Evolutionary conservation across 1,139 yeast species (phyloP).

Genomic region (Candida sojae): DNA sequence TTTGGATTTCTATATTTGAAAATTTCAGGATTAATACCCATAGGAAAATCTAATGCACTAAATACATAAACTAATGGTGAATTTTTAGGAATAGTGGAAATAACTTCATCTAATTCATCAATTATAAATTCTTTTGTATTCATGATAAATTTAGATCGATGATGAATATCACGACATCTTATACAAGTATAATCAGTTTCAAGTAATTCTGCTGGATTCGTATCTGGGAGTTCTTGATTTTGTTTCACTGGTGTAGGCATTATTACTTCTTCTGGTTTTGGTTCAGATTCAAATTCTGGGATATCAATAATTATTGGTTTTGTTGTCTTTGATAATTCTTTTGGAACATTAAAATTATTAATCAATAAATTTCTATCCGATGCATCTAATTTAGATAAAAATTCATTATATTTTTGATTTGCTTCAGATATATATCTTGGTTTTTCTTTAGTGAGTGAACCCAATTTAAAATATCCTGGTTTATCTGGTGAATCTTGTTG

Average conservation of each 20-base stretch:
- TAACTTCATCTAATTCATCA: slow-evolving; percentile 33
- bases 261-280: not conserved
- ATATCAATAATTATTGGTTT: not conserved
- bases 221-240: not conserved
- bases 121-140: slow-evolving; percentile 36
- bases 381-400: slow-evolving; percentile 17
- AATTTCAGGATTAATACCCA: slow-evolving; percentile 47
- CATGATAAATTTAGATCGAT: slow-evolving; percentile 35
- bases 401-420: slow-evolving; percentile 26
- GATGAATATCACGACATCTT: slow-evolving; percentile 56
- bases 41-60: slow-evolving; percentile 71
- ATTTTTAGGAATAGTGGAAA: slow-evolving; percentile 46
- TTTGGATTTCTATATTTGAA: slow-evolving; percentile 34
- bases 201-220: not conserved
- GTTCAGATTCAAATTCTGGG: not conserved
- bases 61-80: slow-evolving; percentile 61
- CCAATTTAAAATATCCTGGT: slow-evolving; percentile 43
- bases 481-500: slow-evolving; percentile 36
- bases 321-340: not conserved
- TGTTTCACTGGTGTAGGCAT: slow-evolving; percentile 7
- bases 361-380: slow-evolving; percentile 31
- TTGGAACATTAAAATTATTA: slow-evolving; percentile 11
- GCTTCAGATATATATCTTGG: slow-evolving; percentile 10
- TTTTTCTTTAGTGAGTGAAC: slow-evolving; percentile 8
- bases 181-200: slow-evolving; percentile 33